Evolutionary conservation across 805 yeast genomes (phyloP), one percentile per base, ranked within the genome.

Genomic region (Zygoascus flipseniorum): DNA sequence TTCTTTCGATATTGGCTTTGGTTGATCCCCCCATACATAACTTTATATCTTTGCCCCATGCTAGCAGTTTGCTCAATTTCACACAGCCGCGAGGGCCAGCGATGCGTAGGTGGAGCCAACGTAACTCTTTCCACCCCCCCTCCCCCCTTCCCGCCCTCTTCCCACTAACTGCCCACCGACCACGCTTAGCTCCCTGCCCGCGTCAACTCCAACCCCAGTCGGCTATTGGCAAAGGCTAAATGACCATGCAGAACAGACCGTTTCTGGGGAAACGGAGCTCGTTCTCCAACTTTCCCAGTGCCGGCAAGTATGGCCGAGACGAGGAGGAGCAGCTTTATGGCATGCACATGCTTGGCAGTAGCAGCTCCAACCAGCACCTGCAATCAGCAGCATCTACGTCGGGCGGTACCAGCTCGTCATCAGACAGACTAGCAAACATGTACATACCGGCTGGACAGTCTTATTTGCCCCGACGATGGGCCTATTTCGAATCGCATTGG

Each of bases 401-500:
- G 3, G 37, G 49, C 13, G 18, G 26, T 43, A 20, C 20, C 44
- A 11, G 13, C 35, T 8, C 8, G 13, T 44, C 37, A 16, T 23
- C 35, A 2, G 32, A 23, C 6, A 16, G 23, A 23, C 16, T n/a
- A 5, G 11, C 16, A 9, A 44, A 28, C 23, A 9, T n/a, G 50
- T 31, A 47, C 28, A n/a, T 32, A 41, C 39, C 39, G 50, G 11
- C 19, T 31, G 42, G 23, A 14, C 31, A 5, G 8, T 37, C 26
- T 5, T 47, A 52, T 31, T 50, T 55, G 23, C 69, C 72, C 13
- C 58, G 63, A 0, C 60, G 70, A 39, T 70, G 68, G 2, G 78
- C 81, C 1, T 69, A 69, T 54, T 79, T 71, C 56, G 79, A 76
- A 52, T 65, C 78, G 0, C 70, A 73, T 50, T 75, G 73, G 68